These are phyloP conservation scores for Lactarius akahatsu DNA, from an alignment of 768 basidiomycete species.

Conservation along the genomic window DNA sequence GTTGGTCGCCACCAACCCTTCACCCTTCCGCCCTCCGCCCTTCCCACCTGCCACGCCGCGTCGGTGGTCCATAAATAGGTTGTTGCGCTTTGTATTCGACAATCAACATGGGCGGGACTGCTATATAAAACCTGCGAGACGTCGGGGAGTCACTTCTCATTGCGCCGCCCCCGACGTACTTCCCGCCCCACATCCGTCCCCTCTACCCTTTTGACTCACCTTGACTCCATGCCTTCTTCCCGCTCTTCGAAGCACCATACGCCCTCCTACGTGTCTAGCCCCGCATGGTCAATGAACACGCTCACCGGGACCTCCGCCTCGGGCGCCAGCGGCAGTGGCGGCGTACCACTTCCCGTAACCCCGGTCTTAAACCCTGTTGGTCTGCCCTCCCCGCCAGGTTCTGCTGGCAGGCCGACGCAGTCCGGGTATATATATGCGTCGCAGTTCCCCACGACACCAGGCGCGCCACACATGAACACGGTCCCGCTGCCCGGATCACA, in stretches of 20 bases:
- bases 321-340: not conserved
- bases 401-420: slow-evolving; percentile 15
- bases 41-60: not conserved
- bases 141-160: slow-evolving; percentile 16
- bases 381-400: slow-evolving; percentile 24
- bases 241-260: slow-evolving; percentile 22
- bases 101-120: slow-evolving; percentile 1
- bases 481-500: slow-evolving; percentile 19
- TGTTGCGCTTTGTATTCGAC: slow-evolving; percentile 13
- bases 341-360: slow-evolving; percentile 8
- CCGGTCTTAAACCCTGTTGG: slow-evolving; percentile 23
- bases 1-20: not conserved
- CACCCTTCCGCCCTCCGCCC: slow-evolving; percentile 9
- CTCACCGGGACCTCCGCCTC: slow-evolving; percentile 23
- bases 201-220: slow-evolving; percentile 7
- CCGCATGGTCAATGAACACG: slow-evolving; percentile 26
- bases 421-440: slow-evolving; percentile 13
- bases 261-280: slow-evolving; percentile 24
- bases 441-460: slow-evolving; percentile 19
- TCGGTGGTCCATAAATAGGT: not conserved
- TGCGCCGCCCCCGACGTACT: not conserved
- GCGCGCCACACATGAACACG: slow-evolving; percentile 26
- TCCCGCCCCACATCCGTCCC: not conserved
- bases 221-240: slow-evolving; percentile 25
- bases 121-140: slow-evolving; percentile 10